Evolutionary conservation across 345 rosid species (phyloP), one percentile per base, ranked within the genome.

Genomic region (Eucalyptus regnans): DNA sequence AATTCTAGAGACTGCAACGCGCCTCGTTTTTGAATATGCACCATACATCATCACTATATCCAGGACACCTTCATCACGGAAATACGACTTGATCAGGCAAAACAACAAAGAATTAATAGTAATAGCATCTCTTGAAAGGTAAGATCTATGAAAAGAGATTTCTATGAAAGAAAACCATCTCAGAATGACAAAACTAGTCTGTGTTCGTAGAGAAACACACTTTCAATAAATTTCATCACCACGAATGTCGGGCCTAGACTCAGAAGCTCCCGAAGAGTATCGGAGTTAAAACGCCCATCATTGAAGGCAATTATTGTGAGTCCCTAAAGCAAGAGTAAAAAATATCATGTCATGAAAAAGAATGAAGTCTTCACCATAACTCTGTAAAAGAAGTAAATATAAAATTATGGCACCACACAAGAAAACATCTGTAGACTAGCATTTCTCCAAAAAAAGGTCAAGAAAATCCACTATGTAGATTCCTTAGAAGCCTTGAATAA

Each of bases 161-260:
- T 52, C 3, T 44, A 43, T 12, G 46, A 27, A 50, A 86, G 43
- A 16, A 64, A 89, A 86, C 56, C 66, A 43, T 62, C 46, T 64
- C 46, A 60, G 16, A 87, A 48, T 87, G 64, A 81, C 85, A 50
- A 79, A 50, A 46, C 71, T 79, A 89, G n/a, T 60, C 48, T 41
- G 52, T 62, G 23, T 58, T 52, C 0, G 58, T 76, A 88, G 87
- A 89, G 62, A 50, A 29, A 88, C 98, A 83, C 93, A 97, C 99
- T 98, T 93, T 95, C 96, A 88, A 93, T 86, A 90, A 96, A 98
- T 92, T 98, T 98, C 99, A 98, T 98, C 91, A 96, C 96, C 27
- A 96, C 95, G 89, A 95, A 98, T 58, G 99, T 98, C 52, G 99
- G 99, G 66, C 99, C 99, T 88, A 98, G 95, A 92, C 99, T 98